A percentile compares a stretch with the other conserved stretches of the same genome.
Conservation (phyloP, 768 basidiomycete species). For the Saitozyma podzolica region DNA sequence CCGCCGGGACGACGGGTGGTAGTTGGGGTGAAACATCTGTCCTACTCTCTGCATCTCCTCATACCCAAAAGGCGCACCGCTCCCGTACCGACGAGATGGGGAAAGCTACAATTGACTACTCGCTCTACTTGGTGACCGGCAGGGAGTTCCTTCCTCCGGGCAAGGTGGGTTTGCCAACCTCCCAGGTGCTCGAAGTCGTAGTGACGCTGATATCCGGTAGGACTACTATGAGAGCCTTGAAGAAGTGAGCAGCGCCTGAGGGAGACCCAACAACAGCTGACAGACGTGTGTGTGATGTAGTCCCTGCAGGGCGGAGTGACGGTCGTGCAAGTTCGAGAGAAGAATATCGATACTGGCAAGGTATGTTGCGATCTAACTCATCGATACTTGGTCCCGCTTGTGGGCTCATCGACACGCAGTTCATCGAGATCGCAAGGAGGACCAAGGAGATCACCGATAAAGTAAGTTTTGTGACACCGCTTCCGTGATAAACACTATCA, state of each 20-base stretch:
- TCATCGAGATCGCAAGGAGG: slow-evolving; percentile 69
- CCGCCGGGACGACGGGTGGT: no score
- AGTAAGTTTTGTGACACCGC: slow-evolving; percentile 29
- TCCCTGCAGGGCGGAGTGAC: slow-evolving; percentile 84
- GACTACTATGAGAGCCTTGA: slow-evolving; percentile 72
- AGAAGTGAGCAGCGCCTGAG: slow-evolving; percentile 58
- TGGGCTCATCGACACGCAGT: slow-evolving; percentile 56
- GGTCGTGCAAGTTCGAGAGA: slow-evolving; percentile 86
- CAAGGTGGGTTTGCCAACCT: slow-evolving; percentile 58
- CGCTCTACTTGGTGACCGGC: slow-evolving; percentile 85
- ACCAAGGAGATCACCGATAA: slow-evolving; percentile 72
- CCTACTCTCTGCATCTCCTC: no score
- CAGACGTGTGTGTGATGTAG: slow-evolving; percentile 52
- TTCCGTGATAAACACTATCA: not conserved
- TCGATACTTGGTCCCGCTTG: not conserved
- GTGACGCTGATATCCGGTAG: slow-evolving; percentile 51
- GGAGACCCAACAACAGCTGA: no score
- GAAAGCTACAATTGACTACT: slow-evolving; percentile 51
- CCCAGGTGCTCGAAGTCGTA: not conserved
- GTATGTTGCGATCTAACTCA: slow-evolving; percentile 54
- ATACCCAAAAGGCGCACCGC: no score
- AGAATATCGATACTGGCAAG: slow-evolving; percentile 74
- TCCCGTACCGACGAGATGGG: slow-evolving; percentile 12
- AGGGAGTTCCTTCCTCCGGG: slow-evolving; percentile 71
- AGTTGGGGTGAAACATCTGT: no score